Base-by-base conservation (phyloP, 768 basidiomycete genomes). In the Crepidotus variabilis region DNA sequence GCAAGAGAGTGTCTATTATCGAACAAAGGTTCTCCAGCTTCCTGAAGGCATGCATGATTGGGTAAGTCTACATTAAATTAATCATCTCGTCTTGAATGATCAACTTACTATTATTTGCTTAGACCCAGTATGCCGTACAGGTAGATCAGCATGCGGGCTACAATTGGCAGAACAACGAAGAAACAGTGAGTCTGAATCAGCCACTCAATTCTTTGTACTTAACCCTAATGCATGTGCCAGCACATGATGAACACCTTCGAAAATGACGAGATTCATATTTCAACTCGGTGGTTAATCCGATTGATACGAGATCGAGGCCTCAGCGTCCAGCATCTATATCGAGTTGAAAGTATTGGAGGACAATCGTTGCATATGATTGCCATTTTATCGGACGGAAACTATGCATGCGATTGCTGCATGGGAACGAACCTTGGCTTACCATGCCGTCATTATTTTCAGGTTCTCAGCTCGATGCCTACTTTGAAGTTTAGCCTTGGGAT, bases 351-450 rank as follows among this genome's bases (percentile, higher is more conserved):
- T 23, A 50, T 52, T 13, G 64, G 59, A 9, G 63, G 61, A 5
- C 36, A 49, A 0, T 59, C 66, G 2, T 47, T 58, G 5, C 72
- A 75, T 54, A 58, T 61, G 34, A 21, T 75, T 2, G 66, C 62
- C 4, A 32, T 73, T 23, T 56, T 75, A 1, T 34, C 62, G 6
- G 58, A 67, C 45, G 58, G 61, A 11, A 50, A 57, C 16, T 69
- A 69, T 52, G 48, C 72, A 0, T 75, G 73, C 59, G 71, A 75
- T 49, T 75, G 71, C 47, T 67, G 66, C 35, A 72, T 72, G 69
- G 66, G 68, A 1, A 52, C 63, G 11, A 73, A 68, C 56, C 57
- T 71, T 2, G 69, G 70, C 3, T 46, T 74, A 6, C 69, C 68
- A 6, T 75, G 72, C 50, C 64, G 64, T 2, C 72, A 73, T 51